A percentile compares a stretch with the other conserved stretches of the same genome.
Evolutionary conservation across 768 basidiomycete species (phyloP).

Genomic region (Tephrocybe rancida): DNA sequence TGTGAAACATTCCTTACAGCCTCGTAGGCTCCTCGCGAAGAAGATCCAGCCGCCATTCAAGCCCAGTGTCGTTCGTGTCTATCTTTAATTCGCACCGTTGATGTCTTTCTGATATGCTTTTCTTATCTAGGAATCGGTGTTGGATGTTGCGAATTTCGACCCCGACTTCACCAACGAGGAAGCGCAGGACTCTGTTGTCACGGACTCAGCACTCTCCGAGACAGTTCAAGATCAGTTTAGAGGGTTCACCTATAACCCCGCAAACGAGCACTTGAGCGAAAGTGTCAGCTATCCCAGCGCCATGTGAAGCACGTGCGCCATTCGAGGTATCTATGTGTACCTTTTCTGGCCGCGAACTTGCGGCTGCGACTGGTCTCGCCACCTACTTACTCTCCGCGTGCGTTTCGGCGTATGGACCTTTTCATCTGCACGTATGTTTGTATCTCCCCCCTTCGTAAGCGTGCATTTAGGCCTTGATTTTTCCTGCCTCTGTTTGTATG

Average conservation of each 20-base stretch:
- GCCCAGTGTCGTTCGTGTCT: constrained; percentile 80
- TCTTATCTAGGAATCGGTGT: constrained; percentile 72
- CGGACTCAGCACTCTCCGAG: constrained; percentile 88
- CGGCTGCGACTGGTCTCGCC: background rate
- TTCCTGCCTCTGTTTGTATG: background rate
- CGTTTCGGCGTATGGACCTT: background rate
- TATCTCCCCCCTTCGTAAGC: background rate
- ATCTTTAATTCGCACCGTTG: background rate
- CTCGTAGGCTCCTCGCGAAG: constrained; percentile 73
- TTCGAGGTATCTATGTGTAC: constrained; percentile 5
- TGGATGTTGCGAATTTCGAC: constrained; percentile 97
- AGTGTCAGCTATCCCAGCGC: constrained; percentile 69
- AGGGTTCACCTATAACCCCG: constrained; percentile 88
- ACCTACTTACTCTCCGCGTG: background rate
- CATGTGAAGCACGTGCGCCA: constrained; percentile 22
- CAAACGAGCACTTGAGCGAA: constrained; percentile 83
- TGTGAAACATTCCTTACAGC: background rate
- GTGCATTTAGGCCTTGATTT: background rate
- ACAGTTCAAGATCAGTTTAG: constrained; percentile 97
- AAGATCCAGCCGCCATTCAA: constrained; percentile 99
- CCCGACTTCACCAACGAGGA: constrained; percentile 96
- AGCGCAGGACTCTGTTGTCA: constrained; percentile 94
- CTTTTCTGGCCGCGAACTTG: background rate
- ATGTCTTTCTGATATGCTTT: background rate
- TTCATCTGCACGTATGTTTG: background rate